Base-by-base conservation (phyloP, 306 rosid species). In the Cucurbita moschata region DNA sequence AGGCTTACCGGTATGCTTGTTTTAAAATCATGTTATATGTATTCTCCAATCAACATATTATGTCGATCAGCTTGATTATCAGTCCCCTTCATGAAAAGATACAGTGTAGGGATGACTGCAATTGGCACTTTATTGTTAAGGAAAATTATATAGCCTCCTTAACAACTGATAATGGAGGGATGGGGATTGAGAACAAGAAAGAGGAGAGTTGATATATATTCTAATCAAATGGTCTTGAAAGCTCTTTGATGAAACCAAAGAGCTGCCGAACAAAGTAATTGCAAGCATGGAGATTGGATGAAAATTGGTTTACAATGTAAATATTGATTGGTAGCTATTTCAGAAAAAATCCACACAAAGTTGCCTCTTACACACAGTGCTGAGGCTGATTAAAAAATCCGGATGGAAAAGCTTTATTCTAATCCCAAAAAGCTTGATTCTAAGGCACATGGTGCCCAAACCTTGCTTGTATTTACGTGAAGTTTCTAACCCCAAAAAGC, bases 1-100 rank as follows among this genome's bases (percentile, higher is more conserved):
- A 94, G 98, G 98, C 21, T 62, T 90, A 8, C 83, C 12, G 89
- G 98, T 93, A 43, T 42, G 5, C 53, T 73, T 86, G 42, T 78
- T 21, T 12, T 21, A 7, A 23, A 57, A 71, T 68, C 73, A 19
- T 56, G 56, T 55, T 74, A 60, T 60, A 21, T 52, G 37, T 3
- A 53, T 67, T 56, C 40, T 63, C 53, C 55, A 12, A 42, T 61
- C 35, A 37, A 30, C n/a, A 42, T 15, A 5, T 40, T 50, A 30
- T 35, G 30, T 50, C 51, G 21, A 26, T 21, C 11, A 46, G 42
- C 51, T 44, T 46, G 72, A 67, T 44, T 44, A 67, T 46, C 50
- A 67, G 26, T 46, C 40, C 6, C 37, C 51, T 64, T 40, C 71
- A 8, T n/a, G 39, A 11, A 66, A 68, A 26, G 40, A 13, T 46